These are phyloP conservation scores for Parachlorella kessleri DNA, from an alignment of 139 green algal species.

Conservation along the genomic window DNA sequence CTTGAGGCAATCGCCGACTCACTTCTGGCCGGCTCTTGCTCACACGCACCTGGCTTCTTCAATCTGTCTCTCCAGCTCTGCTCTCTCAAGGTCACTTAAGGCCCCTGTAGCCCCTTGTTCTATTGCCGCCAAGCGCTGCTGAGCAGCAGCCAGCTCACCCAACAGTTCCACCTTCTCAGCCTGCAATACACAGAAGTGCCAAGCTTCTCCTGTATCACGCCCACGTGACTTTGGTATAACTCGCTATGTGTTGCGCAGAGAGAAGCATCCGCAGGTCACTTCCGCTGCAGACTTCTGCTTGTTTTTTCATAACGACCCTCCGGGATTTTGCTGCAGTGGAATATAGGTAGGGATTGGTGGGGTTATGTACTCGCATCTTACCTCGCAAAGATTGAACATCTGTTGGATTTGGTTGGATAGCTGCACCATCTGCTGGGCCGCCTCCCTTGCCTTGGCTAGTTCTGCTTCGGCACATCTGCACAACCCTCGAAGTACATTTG, in stretches of 20 bases:
- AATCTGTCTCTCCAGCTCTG: constrained; percentile 19
- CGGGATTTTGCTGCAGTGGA: too few species aligned
- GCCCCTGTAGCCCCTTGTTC: constrained; percentile 2
- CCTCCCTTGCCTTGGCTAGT: constrained; percentile 8
- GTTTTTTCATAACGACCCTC: too few species aligned
- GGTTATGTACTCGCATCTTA: too few species aligned
- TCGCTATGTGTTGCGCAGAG: too few species aligned
- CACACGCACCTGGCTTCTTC: constrained; percentile 10
- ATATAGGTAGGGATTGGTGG: too few species aligned
- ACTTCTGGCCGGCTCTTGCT: too few species aligned
- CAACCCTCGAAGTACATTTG: too few species aligned
- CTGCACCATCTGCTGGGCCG: constrained; percentile 34
- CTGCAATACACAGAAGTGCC: not conserved
- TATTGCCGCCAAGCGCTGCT: constrained; percentile 4
- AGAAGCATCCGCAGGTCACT: too few species aligned
- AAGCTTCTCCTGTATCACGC: constrained; percentile 11
- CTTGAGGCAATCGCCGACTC: too few species aligned
- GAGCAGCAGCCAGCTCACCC: constrained; percentile 5
- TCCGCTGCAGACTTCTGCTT: too few species aligned
- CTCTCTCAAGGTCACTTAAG: not conserved
- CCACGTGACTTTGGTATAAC: too few species aligned
- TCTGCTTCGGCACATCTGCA: constrained; percentile 1
- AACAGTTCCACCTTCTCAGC: constrained; percentile 12
- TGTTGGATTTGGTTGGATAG: constrained; percentile 35
- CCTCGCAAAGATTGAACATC: constrained; percentile 38